Percentiles rank a stretch among this genome's conserved stretches.
Conservation (phyloP, 176 grass and related monocot species). For the Musa troglodytarum region DNA sequence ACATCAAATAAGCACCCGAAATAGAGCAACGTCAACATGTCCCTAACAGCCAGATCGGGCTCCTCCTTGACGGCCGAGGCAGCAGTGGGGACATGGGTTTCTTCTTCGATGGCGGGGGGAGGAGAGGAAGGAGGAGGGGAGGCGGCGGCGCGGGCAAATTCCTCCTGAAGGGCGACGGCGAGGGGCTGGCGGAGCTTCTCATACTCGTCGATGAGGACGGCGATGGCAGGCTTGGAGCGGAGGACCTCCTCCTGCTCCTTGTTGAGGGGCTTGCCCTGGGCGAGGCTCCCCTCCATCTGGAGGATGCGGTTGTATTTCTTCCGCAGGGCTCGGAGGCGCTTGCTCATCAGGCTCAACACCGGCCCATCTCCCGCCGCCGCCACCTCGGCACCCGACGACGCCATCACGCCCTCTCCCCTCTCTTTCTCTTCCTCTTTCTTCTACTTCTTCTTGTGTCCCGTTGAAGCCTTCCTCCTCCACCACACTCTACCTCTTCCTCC, state of each 20-base stretch:
- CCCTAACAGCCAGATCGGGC: constrained; percentile 29
- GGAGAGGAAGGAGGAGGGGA: neutral
- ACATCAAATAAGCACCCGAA: constrained; percentile 79
- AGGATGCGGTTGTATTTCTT: constrained; percentile 96
- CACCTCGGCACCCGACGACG: constrained; percentile 24
- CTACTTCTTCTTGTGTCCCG: no score
- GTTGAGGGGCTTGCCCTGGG: constrained; percentile 67
- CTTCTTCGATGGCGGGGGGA: neutral
- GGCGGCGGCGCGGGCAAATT: constrained; percentile 30
- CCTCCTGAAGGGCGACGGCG: constrained; percentile 59
- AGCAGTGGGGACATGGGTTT: neutral
- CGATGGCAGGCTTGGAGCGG: constrained; percentile 68
- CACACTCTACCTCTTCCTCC: no score
- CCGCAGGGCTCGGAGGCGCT: constrained; percentile 78
- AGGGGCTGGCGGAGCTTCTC: constrained; percentile 75
- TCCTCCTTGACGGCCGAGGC: constrained; percentile 1
- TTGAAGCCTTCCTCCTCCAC: no score
- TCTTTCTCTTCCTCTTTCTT: neutral
- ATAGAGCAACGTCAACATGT: constrained; percentile 65
- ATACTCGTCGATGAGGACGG: constrained; percentile 66
- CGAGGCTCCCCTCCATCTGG: constrained; percentile 83
- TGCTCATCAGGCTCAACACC: constrained; percentile 59
- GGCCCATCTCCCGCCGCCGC: constrained; percentile 60
- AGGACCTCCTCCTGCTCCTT: constrained; percentile 91
- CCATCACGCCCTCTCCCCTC: neutral